Conservation (phyloP, 345 rosid species). For the Citrus medica region DNA sequence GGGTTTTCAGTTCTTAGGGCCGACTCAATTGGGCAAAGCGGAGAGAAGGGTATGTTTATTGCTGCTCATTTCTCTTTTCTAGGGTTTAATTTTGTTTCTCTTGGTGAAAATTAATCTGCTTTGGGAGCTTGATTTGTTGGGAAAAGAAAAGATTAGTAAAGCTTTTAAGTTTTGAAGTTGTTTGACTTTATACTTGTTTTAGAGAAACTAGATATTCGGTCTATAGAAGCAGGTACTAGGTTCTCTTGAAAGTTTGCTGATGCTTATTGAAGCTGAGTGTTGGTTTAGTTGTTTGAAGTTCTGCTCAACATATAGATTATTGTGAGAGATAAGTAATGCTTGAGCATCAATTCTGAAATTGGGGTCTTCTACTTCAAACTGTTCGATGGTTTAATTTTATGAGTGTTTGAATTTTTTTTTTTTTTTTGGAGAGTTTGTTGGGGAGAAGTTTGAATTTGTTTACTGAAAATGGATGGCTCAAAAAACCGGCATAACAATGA, state of each 20-base stretch:
- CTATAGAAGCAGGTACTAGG: background rate
- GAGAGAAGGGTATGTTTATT: slow-evolving; percentile 1
- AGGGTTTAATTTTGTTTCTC: slow-evolving; percentile 8
- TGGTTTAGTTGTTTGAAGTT: slow-evolving; percentile 1
- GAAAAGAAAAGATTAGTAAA: background rate
- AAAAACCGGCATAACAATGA: slow-evolving; percentile 64
- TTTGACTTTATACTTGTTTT: background rate
- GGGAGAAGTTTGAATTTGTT: slow-evolving; percentile 3
- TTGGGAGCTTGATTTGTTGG: background rate
- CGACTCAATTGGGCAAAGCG: background rate
- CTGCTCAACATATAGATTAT: background rate
- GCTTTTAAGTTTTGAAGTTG: background rate
- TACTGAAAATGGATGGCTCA: slow-evolving; percentile 61
- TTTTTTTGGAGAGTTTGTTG: background rate
- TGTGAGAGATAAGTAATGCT: background rate
- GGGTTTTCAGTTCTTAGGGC: background rate
- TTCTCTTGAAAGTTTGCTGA: background rate
- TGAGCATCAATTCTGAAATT: slow-evolving; percentile 10
- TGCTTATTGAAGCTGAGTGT: background rate
- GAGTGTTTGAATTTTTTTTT: background rate
- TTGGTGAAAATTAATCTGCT: slow-evolving; percentile 3
- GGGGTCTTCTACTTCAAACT: slow-evolving; percentile 2
- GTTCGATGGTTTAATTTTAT: slow-evolving; percentile 11
- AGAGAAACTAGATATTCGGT: background rate
- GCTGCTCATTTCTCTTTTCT: slow-evolving; percentile 1